Percentiles rank a stretch among this genome's conserved stretches.
Conservation (phyloP, 805 yeast genomes). For the Candida khao-thaluensis region DNA sequence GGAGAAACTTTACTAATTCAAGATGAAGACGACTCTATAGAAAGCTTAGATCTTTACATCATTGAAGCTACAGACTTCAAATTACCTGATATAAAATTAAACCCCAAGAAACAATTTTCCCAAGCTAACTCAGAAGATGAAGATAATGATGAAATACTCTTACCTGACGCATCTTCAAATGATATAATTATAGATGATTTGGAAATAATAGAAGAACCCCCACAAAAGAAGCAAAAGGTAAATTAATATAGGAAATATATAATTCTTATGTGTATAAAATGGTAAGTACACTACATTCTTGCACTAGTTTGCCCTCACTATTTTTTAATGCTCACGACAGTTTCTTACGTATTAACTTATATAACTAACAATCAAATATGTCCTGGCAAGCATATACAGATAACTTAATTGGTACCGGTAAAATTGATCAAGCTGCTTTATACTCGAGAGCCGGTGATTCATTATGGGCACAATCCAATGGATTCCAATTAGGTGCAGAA, state of each 20-base stretch:
- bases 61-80: constrained; percentile 2
- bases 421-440: constrained; percentile 88
- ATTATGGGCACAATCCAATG: constrained; percentile 84
- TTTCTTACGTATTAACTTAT: too few species aligned
- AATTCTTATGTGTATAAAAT: constrained; percentile 1
- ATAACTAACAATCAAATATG: constrained; percentile 21
- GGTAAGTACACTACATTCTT: background rate
- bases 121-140: constrained; percentile 5
- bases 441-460: constrained; percentile 95
- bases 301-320: constrained; percentile 2
- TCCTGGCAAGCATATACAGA: constrained; percentile 85
- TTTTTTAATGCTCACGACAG: background rate
- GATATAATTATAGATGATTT: constrained; percentile 3
- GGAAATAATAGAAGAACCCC: constrained; percentile 21
- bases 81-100: constrained; percentile 16
- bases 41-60: constrained; percentile 62
- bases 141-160: constrained; percentile 5
- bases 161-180: background rate
- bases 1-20: constrained; percentile 70
- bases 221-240: constrained; percentile 15
- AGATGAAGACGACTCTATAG: constrained; percentile 74
- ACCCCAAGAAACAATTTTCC: constrained; percentile 15
- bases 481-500: constrained; percentile 58
- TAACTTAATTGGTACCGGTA: constrained; percentile 82
- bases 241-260: background rate